Percentiles rank a stretch among this genome's conserved stretches.
These are phyloP conservation scores for Paecilomyces variotii DNA, from an alignment of 2,329 filamentous ascomycete species.

Conservation along the genomic window DNA sequence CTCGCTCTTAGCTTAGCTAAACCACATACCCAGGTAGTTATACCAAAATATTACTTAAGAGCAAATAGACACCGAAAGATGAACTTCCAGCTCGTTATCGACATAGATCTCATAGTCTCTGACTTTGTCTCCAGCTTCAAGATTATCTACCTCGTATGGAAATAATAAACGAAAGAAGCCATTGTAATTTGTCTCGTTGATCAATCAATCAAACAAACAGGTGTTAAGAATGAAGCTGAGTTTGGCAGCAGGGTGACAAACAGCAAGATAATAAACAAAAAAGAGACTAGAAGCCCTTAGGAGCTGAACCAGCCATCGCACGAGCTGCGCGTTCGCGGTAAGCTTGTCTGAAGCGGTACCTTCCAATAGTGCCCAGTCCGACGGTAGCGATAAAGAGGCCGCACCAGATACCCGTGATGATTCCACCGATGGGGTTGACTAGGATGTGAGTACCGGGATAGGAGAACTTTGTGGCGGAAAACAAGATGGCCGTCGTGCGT, in stretches of 20 bases:
- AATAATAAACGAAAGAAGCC: neutral
- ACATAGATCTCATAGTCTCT: neutral
- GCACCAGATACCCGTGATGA: slow-evolving; percentile 25
- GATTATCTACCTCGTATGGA: neutral
- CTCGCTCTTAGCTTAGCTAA: neutral
- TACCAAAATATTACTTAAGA: neutral
- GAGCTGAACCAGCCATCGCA: neutral
- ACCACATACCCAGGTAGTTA: too few relatives aligned
- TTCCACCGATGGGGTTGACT: slow-evolving; percentile 23
- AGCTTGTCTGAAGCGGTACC: slow-evolving; percentile 23
- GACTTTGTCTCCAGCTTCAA: neutral
- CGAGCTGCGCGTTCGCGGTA: slow-evolving; percentile 19
- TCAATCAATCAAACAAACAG: neutral
- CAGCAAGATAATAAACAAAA: neutral
- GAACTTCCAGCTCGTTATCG: neutral
- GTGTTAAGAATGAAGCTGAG: neutral
- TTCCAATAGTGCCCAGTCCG: slow-evolving; percentile 23
- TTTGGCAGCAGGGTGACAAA: neutral
- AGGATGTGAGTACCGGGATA: slow-evolving; percentile 24
- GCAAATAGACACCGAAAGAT: neutral
- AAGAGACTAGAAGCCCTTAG: neutral
- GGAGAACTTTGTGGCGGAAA: slow-evolving; percentile 17
- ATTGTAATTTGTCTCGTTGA: neutral
- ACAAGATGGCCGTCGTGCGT: slow-evolving; percentile 14
- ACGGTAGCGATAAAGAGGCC: slow-evolving; percentile 21